Conservation (phyloP, 2,329 filamentous ascomycete species). For the Diaporthe amygdali region DNA sequence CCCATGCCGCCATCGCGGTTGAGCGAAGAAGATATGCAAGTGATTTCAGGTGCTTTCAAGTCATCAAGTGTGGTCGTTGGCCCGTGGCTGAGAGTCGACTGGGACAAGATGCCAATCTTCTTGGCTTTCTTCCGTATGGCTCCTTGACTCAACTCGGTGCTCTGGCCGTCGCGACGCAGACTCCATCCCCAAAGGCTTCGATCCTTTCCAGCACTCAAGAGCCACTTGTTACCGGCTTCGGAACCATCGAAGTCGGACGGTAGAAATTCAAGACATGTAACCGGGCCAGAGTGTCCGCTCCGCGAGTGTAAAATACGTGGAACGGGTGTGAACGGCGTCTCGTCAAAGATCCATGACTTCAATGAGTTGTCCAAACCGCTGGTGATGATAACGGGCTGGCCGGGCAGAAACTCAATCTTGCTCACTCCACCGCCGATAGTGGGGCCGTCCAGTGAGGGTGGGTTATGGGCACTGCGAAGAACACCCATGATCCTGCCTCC, state of each 20-base stretch:
- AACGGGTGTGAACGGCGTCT: conserved; percentile 84
- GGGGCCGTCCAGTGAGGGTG: conserved; percentile 61
- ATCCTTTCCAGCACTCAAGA: conserved; percentile 87
- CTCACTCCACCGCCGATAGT: conserved; percentile 78
- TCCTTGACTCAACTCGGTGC: conserved; percentile 90
- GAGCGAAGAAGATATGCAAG: conserved; percentile 86
- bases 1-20: conserved; percentile 96
- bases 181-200: conserved; percentile 97
- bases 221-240: conserved; percentile 89
- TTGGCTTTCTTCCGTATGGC: conserved; percentile 87
- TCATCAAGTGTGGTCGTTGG: conserved; percentile 71
- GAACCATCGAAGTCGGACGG: conserved; percentile 89
- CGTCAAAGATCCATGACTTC: conserved; percentile 96
- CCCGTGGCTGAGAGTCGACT: conserved; percentile 60
- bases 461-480: conserved; percentile 85
- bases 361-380: conserved; percentile 93
- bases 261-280: conserved; percentile 83
- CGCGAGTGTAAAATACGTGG: conserved; percentile 85
- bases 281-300: conserved; percentile 86
- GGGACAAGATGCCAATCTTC: conserved; percentile 76
- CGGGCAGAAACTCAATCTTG: conserved; percentile 86
- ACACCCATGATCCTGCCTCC: conserved; percentile 87
- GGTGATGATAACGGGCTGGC: conserved; percentile 88
- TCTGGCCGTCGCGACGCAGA: conserved; percentile 91
- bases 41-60: conserved; percentile 90